Conservation (phyloP, 1,284 basidiomycete genomes). For the Bjerkandera adusta region DNA sequence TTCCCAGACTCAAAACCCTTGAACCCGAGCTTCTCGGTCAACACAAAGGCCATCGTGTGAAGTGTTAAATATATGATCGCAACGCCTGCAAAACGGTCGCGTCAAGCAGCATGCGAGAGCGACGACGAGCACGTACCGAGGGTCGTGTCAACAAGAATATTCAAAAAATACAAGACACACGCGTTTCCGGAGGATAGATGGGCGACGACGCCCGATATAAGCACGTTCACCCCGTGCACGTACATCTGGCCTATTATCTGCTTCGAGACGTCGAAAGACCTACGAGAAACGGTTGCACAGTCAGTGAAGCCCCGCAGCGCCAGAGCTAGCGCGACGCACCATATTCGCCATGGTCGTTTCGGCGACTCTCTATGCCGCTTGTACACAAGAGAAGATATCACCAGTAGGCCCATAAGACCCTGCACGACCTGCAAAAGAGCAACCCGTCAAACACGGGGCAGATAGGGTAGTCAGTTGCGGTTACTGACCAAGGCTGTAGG, state of each 20-base stretch:
- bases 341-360: conserved; percentile 90
- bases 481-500: conserved; percentile 30
- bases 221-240: conserved; percentile 84
- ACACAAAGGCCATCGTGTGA: conserved; percentile 65
- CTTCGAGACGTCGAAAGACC: conserved; percentile 88
- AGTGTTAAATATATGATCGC: conserved; percentile 81
- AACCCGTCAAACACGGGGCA: conserved; percentile 11
- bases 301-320: background rate
- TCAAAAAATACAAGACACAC: conserved; percentile 91
- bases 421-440: conserved; percentile 62
- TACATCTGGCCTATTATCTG: conserved; percentile 92
- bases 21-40: conserved; percentile 62
- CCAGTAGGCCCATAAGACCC: conserved; percentile 83
- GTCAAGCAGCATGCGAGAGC: background rate
- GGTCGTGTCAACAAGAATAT: conserved; percentile 93
- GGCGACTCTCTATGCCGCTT: conserved; percentile 87
- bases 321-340: conserved; percentile 47
- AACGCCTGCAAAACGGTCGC: conserved; percentile 55
- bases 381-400: conserved; percentile 81
- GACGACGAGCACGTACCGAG: conserved; percentile 60
- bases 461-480: conserved; percentile 7
- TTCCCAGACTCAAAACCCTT: conserved; percentile 86
- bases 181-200: conserved; percentile 73
- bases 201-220: conserved; percentile 74
- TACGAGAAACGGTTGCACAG: conserved; percentile 26